Base-by-base conservation (phyloP, 2,329 filamentous ascomycete genomes). In the Cladophialophora yegresii region DNA sequence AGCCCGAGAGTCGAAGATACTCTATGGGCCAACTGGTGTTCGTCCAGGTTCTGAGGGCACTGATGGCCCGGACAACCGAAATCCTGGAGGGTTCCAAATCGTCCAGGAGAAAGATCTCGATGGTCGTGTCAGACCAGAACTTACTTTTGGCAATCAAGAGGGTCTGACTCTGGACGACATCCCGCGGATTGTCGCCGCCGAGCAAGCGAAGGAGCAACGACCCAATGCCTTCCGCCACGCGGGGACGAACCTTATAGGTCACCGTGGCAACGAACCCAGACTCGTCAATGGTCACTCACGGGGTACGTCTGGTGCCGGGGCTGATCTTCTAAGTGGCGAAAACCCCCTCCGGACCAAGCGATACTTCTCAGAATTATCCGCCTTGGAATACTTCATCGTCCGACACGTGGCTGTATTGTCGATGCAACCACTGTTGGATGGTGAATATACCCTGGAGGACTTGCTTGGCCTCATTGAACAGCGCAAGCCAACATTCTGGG, bases 321-420 rank as follows among this genome's bases (percentile, higher is more conserved):
- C 82, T 53, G 72, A 78, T 55, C 73, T 74, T 12, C 76, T 78
- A 9, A 73, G 76, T 8, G 87, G 89, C 36, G 78, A 79, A 8
- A 80, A 84, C 22, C 82, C 84, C 5, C 81, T 84, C 65, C 83
- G 74, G 78, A 83, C 77, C 1, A 91, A 93, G 73, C 91, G 89
- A 71, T 99, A 96, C 78, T 99, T 99, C 75, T 97, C 95, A 0
- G 95, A 99, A 75, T 84, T 99, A 5, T 96, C 95, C 2, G 92
- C 91, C 0, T 81, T 99, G 32, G 95, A 99, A 75, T 98, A 97
- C 75, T 98, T 99, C 76, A 98, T 98, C 72, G 91, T 98, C 53
- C 89, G 95, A 28, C 93, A 98, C 72, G 87, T 98, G 62, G 95
- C 95, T 9, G 95, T 99, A 5, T 82, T 99, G 64, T 93, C 91